phyloP scores from a whole-genome alignment of 495 filamentous ascomycete species.

The Neurospora sp. region DNA sequence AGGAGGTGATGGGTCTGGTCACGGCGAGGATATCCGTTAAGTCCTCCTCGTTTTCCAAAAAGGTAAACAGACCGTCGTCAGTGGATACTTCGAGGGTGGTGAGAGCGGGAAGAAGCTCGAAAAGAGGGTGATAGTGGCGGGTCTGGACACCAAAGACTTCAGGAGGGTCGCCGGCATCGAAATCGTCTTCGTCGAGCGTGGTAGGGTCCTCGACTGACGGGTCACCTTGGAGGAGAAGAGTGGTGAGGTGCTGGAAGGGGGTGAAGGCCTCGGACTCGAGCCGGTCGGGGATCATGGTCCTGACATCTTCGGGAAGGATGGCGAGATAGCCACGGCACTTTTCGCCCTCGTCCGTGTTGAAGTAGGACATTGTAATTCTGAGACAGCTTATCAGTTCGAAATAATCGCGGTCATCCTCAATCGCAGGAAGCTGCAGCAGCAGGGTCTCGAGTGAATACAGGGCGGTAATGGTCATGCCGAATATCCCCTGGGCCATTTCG shows the following conservation, averaged over 20 bases:
- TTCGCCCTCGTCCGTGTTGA: not conserved
- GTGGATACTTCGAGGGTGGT: slow-evolving; percentile 18
- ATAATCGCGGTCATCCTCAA: slow-evolving; percentile 16
- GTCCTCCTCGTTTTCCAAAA: not conserved
- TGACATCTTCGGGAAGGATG: not conserved
- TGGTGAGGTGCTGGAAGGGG: slow-evolving; percentile 6
- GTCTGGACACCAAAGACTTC: slow-evolving; percentile 16
- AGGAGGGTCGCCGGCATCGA: slow-evolving; percentile 9
- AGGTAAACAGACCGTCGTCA: slow-evolving; percentile 20
- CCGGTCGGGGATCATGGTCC: not conserved
- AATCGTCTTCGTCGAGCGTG: slow-evolving; percentile 11
- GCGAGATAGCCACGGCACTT: not conserved
- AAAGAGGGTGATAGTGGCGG: slow-evolving; percentile 10
- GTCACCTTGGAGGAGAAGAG: slow-evolving; percentile 14
- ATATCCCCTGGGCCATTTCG: slow-evolving; percentile 12
- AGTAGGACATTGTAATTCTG: slow-evolving; percentile 1
- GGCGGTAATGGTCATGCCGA: slow-evolving; percentile 13
- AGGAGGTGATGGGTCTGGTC: not conserved
- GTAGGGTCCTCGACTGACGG: slow-evolving; percentile 9
- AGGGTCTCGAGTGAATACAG: slow-evolving; percentile 16
- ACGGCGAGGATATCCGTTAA: not conserved
- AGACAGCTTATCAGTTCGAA: slow-evolving; percentile 2
- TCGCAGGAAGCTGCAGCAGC: slow-evolving; percentile 21
- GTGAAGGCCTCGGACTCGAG: not conserved
- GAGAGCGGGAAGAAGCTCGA: slow-evolving; percentile 13